Percentiles rank a stretch among this genome's conserved stretches.
Conservation (phyloP, 257 asterid genomes). For the Penstemon barbatus region DNA sequence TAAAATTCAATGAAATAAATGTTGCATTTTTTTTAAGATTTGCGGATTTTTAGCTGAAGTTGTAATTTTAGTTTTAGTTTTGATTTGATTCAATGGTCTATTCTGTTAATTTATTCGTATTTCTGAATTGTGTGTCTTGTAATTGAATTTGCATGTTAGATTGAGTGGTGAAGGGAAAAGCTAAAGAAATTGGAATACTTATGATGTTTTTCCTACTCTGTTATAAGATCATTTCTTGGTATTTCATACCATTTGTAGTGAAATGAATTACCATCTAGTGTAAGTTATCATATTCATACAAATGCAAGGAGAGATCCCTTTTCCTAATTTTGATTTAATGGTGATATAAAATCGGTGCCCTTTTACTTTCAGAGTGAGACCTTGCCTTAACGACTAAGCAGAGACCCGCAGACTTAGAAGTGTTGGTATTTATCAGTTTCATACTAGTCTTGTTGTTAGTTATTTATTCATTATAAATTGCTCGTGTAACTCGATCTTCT, state of each 20-base stretch:
- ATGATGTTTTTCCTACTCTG: not conserved
- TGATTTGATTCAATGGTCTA: constrained; percentile 11
- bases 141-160: constrained; percentile 2
- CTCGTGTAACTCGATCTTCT: no score
- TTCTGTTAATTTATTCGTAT: not conserved
- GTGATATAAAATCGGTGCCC: no score
- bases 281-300: no score
- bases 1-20: constrained; percentile 4
- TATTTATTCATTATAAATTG: not conserved
- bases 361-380: no score
- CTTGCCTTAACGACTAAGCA: no score
- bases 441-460: not conserved
- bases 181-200: not conserved
- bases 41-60: not conserved
- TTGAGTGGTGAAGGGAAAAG: not conserved
- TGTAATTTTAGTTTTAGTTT: not conserved
- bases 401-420: no score
- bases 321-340: no score
- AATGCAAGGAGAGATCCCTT: no score
- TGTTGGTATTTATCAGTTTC: no score
- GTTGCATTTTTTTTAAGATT: not conserved
- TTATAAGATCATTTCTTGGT: not conserved
- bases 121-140: not conserved
- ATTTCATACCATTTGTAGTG: no score
- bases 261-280: no score